Conservation (phyloP, 1,284 basidiomycete genomes). For the Pholiota adiposa region DNA sequence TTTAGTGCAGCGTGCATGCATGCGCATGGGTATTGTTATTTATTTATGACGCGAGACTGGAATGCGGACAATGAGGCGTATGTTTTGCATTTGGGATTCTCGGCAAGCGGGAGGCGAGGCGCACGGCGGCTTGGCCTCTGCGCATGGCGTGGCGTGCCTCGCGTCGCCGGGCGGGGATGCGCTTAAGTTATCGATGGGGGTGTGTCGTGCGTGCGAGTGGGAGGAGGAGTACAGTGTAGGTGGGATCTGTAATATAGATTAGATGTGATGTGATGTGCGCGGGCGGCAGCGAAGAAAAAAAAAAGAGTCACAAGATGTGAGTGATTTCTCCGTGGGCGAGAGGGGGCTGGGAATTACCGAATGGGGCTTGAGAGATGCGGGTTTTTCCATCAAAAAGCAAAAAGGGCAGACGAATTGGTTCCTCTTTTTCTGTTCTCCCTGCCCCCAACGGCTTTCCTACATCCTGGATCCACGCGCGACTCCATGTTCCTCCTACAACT, state of each 20-base stretch:
- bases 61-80: background rate
- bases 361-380: background rate
- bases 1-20: background rate
- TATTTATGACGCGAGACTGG: background rate
- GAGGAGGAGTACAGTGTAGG: background rate
- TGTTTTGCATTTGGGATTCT: no score
- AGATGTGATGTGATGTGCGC: background rate
- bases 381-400: constrained; percentile 1
- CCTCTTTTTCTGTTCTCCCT: background rate
- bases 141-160: background rate
- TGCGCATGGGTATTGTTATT: background rate
- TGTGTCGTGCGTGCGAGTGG: background rate
- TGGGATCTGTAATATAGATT: background rate
- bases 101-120: no score
- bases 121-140: background rate
- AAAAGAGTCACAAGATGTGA: background rate
- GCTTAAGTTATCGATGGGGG: background rate
- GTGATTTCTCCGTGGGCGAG: constrained; percentile 2
- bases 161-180: background rate
- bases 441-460: background rate
- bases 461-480: constrained; percentile 51
- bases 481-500: constrained; percentile 47
- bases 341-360: background rate
- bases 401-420: background rate
- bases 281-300: background rate